Conservation (phyloP, 179 eudicot species). For the Amaranthus tricolor region DNA sequence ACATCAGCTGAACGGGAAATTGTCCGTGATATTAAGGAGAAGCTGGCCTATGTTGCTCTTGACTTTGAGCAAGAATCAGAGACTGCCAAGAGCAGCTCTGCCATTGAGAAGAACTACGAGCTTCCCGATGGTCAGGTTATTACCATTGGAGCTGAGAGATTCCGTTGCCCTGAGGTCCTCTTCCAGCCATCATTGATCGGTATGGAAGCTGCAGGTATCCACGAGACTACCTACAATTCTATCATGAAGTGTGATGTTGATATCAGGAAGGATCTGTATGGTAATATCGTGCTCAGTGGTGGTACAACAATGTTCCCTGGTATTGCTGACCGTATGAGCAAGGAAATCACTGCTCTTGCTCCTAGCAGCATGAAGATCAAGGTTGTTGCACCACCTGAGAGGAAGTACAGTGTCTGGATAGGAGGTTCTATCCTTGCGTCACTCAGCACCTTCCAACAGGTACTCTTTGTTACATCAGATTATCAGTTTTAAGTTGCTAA, state of each 20-base stretch:
- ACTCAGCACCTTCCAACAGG: slow-evolving; percentile 43
- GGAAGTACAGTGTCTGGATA: slow-evolving; percentile 46
- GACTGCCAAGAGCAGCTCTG: slow-evolving; percentile 35
- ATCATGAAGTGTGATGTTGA: slow-evolving; percentile 42
- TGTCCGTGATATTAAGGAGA: slow-evolving; percentile 42
- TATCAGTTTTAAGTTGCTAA: neutral
- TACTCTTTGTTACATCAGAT: slow-evolving; percentile 2
- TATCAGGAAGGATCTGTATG: slow-evolving; percentile 38
- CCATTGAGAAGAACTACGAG: slow-evolving; percentile 35
- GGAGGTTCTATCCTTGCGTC: slow-evolving; percentile 44
- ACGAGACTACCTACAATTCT: slow-evolving; percentile 38
- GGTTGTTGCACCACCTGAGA: slow-evolving; percentile 43
- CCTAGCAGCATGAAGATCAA: slow-evolving; percentile 43
- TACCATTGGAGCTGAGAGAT: slow-evolving; percentile 36
- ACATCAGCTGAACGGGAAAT: slow-evolving; percentile 40
- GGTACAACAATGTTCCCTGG: slow-evolving; percentile 42
- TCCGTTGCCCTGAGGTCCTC: slow-evolving; percentile 43
- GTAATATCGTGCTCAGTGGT: slow-evolving; percentile 42
- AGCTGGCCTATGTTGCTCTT: slow-evolving; percentile 35
- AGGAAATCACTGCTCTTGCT: slow-evolving; percentile 38
- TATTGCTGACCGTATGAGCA: slow-evolving; percentile 42
- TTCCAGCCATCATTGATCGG: slow-evolving; percentile 38
- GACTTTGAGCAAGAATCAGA: slow-evolving; percentile 34
- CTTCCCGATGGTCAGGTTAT: slow-evolving; percentile 40
- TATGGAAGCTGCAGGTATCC: slow-evolving; percentile 37